Conservation (phyloP, 768 basidiomycete species). For the Myochromella boudieri region DNA sequence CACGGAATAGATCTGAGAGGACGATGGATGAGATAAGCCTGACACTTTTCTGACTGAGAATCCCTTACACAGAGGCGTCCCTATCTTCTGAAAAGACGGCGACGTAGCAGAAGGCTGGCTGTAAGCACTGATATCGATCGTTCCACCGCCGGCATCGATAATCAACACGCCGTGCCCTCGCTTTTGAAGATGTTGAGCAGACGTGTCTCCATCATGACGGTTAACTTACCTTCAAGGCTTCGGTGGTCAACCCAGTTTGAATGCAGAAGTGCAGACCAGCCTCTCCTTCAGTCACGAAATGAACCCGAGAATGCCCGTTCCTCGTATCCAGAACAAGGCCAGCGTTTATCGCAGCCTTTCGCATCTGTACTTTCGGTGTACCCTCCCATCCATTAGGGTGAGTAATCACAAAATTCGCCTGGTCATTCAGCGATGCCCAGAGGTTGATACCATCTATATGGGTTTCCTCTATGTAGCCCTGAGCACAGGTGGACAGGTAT, state of each 20-base stretch:
- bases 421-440: conserved; percentile 38
- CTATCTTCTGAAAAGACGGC: no score
- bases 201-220: no score
- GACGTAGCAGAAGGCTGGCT: no score
- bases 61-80: no score
- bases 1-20: conserved; percentile 44
- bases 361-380: conserved; percentile 47
- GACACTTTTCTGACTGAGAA: neutral
- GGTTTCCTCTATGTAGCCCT: conserved; percentile 40
- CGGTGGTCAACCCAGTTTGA: conserved; percentile 33
- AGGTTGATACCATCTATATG: conserved; percentile 35
- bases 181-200: conserved; percentile 23
- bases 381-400: conserved; percentile 64
- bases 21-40: neutral
- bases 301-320: conserved; percentile 38
- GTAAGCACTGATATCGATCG: conserved; percentile 56
- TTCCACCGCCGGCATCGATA: conserved; percentile 59
- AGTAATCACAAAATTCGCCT: conserved; percentile 47
- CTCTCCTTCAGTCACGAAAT: conserved; percentile 56
- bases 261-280: conserved; percentile 54
- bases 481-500: conserved; percentile 40
- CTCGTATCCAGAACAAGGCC: conserved; percentile 39
- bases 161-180: conserved; percentile 41
- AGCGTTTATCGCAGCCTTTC: conserved; percentile 43
- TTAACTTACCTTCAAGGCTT: conserved; percentile 25